A percentile compares a stretch with the other conserved stretches of the same genome.
phyloP scores from a whole-genome alignment of 2,329 filamentous ascomycete species.

The Penicillium sp. region DNA sequence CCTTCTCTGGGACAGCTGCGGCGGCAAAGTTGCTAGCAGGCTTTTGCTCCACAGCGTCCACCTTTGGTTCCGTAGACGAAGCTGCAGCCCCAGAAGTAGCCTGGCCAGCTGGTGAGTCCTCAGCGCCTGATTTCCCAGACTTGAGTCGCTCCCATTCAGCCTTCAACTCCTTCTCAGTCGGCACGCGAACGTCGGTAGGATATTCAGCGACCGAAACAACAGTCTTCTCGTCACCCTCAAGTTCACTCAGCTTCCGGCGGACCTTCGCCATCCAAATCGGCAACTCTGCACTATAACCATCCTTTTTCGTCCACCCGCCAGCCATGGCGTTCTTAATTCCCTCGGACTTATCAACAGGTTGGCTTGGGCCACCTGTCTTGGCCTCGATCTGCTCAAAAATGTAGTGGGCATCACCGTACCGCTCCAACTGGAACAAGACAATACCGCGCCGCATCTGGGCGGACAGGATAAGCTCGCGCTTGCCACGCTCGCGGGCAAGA shows the following conservation, averaged over 20 bases:
- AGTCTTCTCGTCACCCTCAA: conserved; percentile 52
- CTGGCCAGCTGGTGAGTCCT: neutral
- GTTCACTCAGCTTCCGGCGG: conserved; percentile 50
- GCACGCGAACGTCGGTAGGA: conserved; percentile 49
- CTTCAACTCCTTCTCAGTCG: conserved; percentile 41
- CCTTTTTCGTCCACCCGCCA: conserved; percentile 22
- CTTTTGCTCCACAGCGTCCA: neutral
- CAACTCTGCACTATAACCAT: conserved; percentile 38
- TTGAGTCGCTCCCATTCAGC: conserved; percentile 33
- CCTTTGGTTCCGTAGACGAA: conserved; percentile 1
- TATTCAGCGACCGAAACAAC: conserved; percentile 52
- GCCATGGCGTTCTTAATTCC: conserved; percentile 33
- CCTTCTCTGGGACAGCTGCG: conserved; percentile 43
- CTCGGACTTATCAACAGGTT: conserved; percentile 24
- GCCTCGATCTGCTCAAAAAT: conserved; percentile 61
- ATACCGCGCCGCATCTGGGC: conserved; percentile 79
- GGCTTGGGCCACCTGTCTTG: conserved; percentile 53
- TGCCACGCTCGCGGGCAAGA: conserved; percentile 65
- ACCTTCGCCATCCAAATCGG: conserved; percentile 61
- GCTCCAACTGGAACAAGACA: conserved; percentile 66
- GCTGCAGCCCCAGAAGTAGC: neutral
- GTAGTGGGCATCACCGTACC: conserved; percentile 72
- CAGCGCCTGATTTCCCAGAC: conserved; percentile 19
- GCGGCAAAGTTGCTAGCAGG: neutral
- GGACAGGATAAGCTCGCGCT: conserved; percentile 73